A percentile compares a stretch with the other conserved stretches of the same genome.
These are phyloP conservation scores for Mycena polygramma DNA, from an alignment of 768 basidiomycete species.

Conservation along the genomic window DNA sequence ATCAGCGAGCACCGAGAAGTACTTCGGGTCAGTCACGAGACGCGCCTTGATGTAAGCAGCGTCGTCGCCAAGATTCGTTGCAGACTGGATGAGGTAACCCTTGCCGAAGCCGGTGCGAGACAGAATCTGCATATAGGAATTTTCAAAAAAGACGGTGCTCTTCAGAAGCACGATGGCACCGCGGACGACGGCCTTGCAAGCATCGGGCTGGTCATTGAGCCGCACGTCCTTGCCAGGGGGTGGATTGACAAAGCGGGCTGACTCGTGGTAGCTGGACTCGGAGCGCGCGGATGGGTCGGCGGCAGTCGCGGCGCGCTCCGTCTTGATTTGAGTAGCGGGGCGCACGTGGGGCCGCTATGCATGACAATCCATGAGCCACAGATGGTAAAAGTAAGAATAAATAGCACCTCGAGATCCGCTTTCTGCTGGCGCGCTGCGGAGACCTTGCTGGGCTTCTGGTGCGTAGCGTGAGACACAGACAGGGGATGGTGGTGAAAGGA, in stretches of 20 bases:
- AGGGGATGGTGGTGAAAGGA: not conserved
- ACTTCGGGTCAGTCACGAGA: not conserved
- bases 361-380: not conserved
- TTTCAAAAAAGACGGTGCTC: not conserved
- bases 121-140: slow-evolving; percentile 4
- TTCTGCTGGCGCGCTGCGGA: slow-evolving; percentile 1
- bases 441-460: slow-evolving; percentile 6
- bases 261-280: not conserved
- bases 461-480: not conserved
- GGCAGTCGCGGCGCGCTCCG: not conserved
- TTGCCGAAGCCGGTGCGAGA: slow-evolving; percentile 9
- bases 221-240: slow-evolving; percentile 2
- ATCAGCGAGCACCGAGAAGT: not conserved
- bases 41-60: slow-evolving; percentile 10
- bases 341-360: slow-evolving; percentile 1
- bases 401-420: slow-evolving; percentile 3
- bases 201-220: slow-evolving; percentile 7
- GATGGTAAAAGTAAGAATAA: not conserved
- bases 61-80: not conserved
- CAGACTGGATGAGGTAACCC: not conserved
- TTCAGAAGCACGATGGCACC: slow-evolving; percentile 1
- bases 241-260: not conserved
- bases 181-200: slow-evolving; percentile 8
- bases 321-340: not conserved
- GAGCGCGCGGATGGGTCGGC: not conserved